Base-by-base conservation (phyloP, 2,329 filamentous ascomycete species). In the Trichoderma arundinaceum region DNA sequence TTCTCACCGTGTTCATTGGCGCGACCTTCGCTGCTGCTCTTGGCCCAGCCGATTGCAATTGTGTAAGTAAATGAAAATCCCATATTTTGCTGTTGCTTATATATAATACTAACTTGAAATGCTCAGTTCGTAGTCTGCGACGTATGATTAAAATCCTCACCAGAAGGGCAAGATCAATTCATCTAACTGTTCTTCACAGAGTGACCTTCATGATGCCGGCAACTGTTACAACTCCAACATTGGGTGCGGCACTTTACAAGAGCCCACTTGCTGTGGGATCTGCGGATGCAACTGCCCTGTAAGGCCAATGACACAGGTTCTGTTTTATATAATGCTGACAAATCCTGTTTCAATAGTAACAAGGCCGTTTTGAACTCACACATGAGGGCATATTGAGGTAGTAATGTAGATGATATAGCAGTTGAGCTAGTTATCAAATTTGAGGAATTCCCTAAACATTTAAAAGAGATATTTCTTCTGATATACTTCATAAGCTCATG, bases 161-260 rank as follows among this genome's bases (percentile, higher is more conserved):
- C 1, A n/a, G 7, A 7, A 17, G 12, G n/a, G 5, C 10, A 38
- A 15, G 8, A 9, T 7, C 6, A 46, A n/a, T 15, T 22, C 28
- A 56, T 8, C 33, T 28, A 35, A 35, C 10, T 17, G 8, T 19
- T 22, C 6, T 28, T 28, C 22, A 28, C 38, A 63, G 61, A 58
- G 61, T 35, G 61, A 64, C 19, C 43, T 56, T 32, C 51, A 56
- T 7, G 51, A 35, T 12, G 17, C 52, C 15, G 41, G 19, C 33
- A 64, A 64, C 33, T 64, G 61, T 7, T 64, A 64, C 15, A 64
- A 64, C 33, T 63, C 59, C 48, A 54, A 63, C 38, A 63, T 63
- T 44, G 59, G 59, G 8, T 63, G 59, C n/a, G 59, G 59, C 15
- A 64, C 52, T 19, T 35, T 32, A 7, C 52, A 57, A 13, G 52